phyloP scores from a whole-genome alignment of 169 alveolate genomes.

The Cryptosporidium baileyi region DNA sequence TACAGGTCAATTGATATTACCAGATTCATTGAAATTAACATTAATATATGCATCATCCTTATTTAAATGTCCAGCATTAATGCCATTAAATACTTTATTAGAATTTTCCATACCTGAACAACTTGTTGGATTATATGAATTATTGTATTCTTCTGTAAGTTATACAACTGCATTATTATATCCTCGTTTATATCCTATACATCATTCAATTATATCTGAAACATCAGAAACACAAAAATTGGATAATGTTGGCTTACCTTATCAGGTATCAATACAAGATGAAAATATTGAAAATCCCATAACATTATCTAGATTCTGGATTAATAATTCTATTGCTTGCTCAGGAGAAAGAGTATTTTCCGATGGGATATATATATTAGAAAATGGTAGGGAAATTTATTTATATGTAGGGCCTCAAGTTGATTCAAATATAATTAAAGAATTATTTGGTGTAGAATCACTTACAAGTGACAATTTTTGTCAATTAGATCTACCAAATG shows the following conservation, averaged over 20 bases:
- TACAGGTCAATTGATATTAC: constrained; percentile 52
- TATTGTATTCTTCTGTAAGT: constrained; percentile 40
- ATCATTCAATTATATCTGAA: constrained; percentile 1
- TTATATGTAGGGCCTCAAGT: constrained; percentile 57
- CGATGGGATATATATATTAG: constrained; percentile 53
- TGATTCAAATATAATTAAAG: background rate
- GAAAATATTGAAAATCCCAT: background rate
- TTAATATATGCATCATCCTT: constrained; percentile 32
- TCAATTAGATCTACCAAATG: background rate
- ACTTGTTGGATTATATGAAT: constrained; percentile 41
- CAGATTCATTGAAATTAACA: constrained; percentile 49
- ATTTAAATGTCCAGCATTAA: constrained; percentile 44
- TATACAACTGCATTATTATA: constrained; percentile 36
- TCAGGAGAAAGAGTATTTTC: constrained; percentile 53
- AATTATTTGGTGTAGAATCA: background rate
- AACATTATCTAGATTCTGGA: constrained; percentile 36
- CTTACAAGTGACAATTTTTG: constrained; percentile 3
- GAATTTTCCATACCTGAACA: constrained; percentile 44
- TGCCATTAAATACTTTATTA: constrained; percentile 55
- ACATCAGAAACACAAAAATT: constrained; percentile 10
- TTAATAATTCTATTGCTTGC: constrained; percentile 37
- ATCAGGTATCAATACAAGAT: constrained; percentile 8
- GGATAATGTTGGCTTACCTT: constrained; percentile 49
- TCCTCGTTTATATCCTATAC: constrained; percentile 49
- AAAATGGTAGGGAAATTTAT: constrained; percentile 50